phyloP scores from a whole-genome alignment of 495 filamentous ascomycete genomes.

The Penicillium flavigenum region DNA sequence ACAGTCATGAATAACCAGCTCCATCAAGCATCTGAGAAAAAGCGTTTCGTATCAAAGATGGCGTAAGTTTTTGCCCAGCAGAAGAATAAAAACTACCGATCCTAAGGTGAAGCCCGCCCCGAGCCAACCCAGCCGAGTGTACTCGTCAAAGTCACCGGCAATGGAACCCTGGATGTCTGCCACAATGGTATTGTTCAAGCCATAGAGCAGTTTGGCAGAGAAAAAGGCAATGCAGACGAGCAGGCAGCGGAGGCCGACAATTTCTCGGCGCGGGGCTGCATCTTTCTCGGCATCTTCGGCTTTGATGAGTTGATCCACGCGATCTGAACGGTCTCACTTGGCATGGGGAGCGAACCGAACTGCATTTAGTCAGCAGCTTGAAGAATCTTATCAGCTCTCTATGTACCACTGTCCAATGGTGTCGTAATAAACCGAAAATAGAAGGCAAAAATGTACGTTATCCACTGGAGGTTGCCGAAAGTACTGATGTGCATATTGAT shows the following conservation, averaged over 20 bases:
- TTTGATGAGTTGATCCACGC: neutral
- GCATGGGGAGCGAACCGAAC: neutral
- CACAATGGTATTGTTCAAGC: neutral
- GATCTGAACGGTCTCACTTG: neutral
- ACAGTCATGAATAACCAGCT: no score
- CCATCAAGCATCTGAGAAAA: neutral
- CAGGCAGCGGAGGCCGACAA: neutral
- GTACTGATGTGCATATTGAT: neutral
- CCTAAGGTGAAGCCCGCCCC: neutral
- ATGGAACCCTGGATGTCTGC: neutral
- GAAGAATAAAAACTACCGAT: neutral
- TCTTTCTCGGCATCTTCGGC: neutral
- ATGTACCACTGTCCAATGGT: neutral
- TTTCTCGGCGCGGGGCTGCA: neutral
- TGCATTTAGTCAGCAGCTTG: neutral
- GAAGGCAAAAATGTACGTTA: neutral
- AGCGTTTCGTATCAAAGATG: neutral
- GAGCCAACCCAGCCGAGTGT: neutral
- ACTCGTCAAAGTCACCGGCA: neutral
- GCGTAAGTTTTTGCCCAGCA: neutral
- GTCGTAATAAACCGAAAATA: neutral
- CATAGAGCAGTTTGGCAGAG: neutral
- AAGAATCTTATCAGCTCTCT: neutral
- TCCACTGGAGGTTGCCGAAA: neutral
- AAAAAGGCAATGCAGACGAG: neutral